Evolutionary conservation across 345 rosid species (phyloP), one percentile per base, ranked within the genome.

Genomic region (Firmiana major): DNA sequence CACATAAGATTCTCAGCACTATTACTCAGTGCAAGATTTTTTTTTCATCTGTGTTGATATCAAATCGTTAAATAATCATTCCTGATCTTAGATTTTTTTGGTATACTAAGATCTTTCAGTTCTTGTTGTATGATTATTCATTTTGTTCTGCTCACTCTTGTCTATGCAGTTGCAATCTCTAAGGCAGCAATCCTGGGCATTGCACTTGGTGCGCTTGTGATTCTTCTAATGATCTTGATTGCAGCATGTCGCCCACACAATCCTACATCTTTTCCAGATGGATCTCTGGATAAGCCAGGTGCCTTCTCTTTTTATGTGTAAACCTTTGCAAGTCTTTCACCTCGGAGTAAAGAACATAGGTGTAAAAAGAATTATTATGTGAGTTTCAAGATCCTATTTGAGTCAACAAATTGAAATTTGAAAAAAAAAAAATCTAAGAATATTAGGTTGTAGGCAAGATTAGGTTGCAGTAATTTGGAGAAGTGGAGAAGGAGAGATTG

Each of bases 171-270:
- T 76, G 78, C 90, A 57, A 89, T 96, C 59, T 90, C 99, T 9
- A 96, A 92, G 90, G 97, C 94, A 21, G 95, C 97, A 34, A 96
- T 93, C 71, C 88, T 91, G 5, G 99, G 99, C 43, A 93, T 96
- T 60, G 91, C 97, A 9, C 85, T 96, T 7, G 98, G 97, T 10
- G 97, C 87, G 62, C 93, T 93, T 67, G 94, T 89, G 42, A 77
- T 93, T 85, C 98, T 93, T 78, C 91, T 96, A 55, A 84, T 96
- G 95, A 91, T 96, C 78, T 81, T 93, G 77, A 81, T 88, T 71
- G 97, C 93, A 31, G 94, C 89, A 36, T 93, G 91, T 75, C 83
- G 97, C 7, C 94, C 97, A 0, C 95, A 92, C 71, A 86, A 86
- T 76, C 90, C 93, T 40, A 63, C 76, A 17, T 87, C 90, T 12